Evolutionary conservation across 139 green algal species (phyloP).

Genomic region (Yamagishiella unicocca): DNA sequence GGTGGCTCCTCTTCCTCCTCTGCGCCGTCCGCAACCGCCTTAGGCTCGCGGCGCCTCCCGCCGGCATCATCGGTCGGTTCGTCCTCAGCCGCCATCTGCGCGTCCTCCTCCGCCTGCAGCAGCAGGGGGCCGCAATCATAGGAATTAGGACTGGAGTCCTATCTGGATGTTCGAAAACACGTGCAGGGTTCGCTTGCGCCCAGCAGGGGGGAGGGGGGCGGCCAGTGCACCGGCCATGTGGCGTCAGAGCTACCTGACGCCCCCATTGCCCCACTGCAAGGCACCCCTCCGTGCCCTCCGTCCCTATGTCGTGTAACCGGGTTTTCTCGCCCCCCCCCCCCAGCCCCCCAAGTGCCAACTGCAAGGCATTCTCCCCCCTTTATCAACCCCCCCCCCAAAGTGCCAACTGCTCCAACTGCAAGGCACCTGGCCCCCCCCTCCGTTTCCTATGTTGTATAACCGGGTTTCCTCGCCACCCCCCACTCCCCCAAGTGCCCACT

Average conservation of each 20-base stretch:
- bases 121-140: neutral
- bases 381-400: too few species aligned
- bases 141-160: neutral
- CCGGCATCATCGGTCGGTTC: neutral
- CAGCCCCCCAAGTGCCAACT: too few species aligned
- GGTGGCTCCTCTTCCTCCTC: neutral
- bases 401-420: too few species aligned
- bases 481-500: too few species aligned
- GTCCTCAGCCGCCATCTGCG: neutral
- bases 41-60: neutral
- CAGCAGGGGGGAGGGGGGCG: neutral
- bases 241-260: neutral
- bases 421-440: too few species aligned
- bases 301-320: too few species aligned
- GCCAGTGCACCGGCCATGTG: neutral
- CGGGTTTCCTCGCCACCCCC: too few species aligned
- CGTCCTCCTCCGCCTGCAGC: conserved; percentile 22
- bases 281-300: too few species aligned
- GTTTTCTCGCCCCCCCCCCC: too few species aligned
- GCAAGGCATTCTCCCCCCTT: too few species aligned
- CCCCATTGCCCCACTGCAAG: neutral
- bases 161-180: neutral
- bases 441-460: too few species aligned
- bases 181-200: neutral
- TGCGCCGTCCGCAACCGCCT: neutral